phyloP scores from a whole-genome alignment of 768 basidiomycete genomes.

The Leccinum variicolor region DNA sequence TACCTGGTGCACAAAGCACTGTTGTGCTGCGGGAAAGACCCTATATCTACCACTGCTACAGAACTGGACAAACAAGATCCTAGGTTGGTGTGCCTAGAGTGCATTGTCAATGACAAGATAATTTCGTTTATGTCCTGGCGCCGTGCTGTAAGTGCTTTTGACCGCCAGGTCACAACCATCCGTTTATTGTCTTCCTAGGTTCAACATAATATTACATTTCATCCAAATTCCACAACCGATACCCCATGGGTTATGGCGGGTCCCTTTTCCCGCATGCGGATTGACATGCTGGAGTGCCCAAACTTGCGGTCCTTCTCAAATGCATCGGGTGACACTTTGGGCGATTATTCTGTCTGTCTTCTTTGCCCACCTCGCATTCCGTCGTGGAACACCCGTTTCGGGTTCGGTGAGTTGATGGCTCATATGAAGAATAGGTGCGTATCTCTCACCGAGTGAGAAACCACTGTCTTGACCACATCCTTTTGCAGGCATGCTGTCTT shows the following conservation, averaged over 20 bases:
- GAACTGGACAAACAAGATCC: slow-evolving; percentile 26
- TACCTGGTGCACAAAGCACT: slow-evolving; percentile 14
- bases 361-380: slow-evolving; percentile 26
- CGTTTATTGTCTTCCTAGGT: slow-evolving; percentile 11
- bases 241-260: slow-evolving; percentile 10
- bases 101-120: slow-evolving; percentile 5
- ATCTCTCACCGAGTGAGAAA: neutral
- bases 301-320: neutral
- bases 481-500: slow-evolving; percentile 17
- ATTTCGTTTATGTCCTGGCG: slow-evolving; percentile 23
- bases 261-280: neutral
- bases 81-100: slow-evolving; percentile 18
- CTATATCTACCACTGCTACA: slow-evolving; percentile 16
- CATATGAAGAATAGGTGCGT: slow-evolving; percentile 23
- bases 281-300: neutral
- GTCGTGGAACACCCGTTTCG: slow-evolving; percentile 24
- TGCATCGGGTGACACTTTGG: neutral
- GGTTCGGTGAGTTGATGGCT: slow-evolving; percentile 10
- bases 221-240: slow-evolving; percentile 8
- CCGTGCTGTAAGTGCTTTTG: slow-evolving; percentile 14
- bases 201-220: slow-evolving; percentile 14
- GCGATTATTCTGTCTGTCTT: slow-evolving; percentile 23
- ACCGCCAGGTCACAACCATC: neutral
- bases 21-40: slow-evolving; percentile 22
- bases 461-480: neutral